Evolutionary conservation across 371 early-diverging fungal genomes (phyloP), one percentile per base, ranked within the genome.

Genomic region (Capillidium rhysosporum): DNA sequence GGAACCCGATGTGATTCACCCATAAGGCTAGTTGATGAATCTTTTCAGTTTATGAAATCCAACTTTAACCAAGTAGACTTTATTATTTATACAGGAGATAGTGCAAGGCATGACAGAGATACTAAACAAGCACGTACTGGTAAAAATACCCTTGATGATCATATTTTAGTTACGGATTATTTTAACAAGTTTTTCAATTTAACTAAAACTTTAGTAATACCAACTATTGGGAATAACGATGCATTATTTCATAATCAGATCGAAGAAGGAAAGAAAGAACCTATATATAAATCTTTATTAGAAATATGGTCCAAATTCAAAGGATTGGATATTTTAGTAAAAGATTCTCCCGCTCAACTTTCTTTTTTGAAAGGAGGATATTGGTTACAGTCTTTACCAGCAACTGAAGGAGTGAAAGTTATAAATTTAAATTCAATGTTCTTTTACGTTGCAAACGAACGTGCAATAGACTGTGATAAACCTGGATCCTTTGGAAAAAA

Each of bases 191-290:
- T 62, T 16, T 68, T 64, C 38, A 57, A 68, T 48, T 29, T 61
- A 14, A 46, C 45, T 0, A 56, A 59, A 12, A 60, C 54, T 4
- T 63, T 62, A 41, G 59, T 63, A 45, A 52, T 71, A 0, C 69
- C 69, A 23, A 68, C 72, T 1, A 64, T 71, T 51, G 72, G 72
- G 29, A 71, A 71, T 51, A 66, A 68, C 24, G 72, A 71, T 52
- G 60, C 39, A 14, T 58, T 61, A 23, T 52, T 49, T 4, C 65
- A 68, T 45, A 60, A 69, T 29, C 52, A 61, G 23, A 45, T 65
- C 18, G 25, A 24, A 16, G 49, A 40, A 40, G 52, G 41, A 16
- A 23, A 34, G 14, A 23, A 38, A 12, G 52, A 38, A 39, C 1
- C 16, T 2, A 10, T 40, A 18, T 40, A 52, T 23, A 40, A 52